Evolutionary conservation across 306 rosid genomes (phyloP).

Genomic region (Citrullus colocynthis): DNA sequence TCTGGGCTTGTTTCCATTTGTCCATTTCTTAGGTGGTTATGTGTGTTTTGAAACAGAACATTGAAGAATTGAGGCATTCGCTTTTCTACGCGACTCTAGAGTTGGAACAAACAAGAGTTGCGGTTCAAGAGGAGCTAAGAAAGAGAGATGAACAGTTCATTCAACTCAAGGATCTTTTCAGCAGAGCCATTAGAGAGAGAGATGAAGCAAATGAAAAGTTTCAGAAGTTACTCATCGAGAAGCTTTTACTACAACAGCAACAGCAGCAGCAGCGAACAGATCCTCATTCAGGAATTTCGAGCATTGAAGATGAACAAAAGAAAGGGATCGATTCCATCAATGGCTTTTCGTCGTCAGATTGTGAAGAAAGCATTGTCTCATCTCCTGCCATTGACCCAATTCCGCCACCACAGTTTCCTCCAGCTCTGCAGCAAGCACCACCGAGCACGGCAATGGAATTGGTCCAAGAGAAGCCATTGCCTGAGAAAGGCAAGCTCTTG

Average conservation of each 20-base stretch:
- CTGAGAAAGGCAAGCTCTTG: slow-evolving; percentile 92
- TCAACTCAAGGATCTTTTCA: slow-evolving; percentile 50
- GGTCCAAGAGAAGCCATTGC: slow-evolving; percentile 51
- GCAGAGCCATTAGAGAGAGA: slow-evolving; percentile 57
- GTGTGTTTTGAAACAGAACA: slow-evolving; percentile 26
- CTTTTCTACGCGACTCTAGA: slow-evolving; percentile 58
- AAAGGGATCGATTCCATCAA: slow-evolving; percentile 66
- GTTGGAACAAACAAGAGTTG: slow-evolving; percentile 60
- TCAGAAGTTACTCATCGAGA: slow-evolving; percentile 49
- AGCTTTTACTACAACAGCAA: slow-evolving; percentile 26
- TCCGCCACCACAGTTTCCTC: slow-evolving; percentile 30
- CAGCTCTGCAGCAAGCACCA: slow-evolving; percentile 2
- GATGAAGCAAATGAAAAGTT: slow-evolving; percentile 73
- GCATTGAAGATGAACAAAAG: slow-evolving; percentile 88
- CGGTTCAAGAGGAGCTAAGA: slow-evolving; percentile 66
- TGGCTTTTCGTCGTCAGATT: slow-evolving; percentile 74
- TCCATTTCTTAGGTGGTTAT: neutral
- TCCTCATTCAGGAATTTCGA: slow-evolving; percentile 75
- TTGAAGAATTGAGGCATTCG: slow-evolving; percentile 67
- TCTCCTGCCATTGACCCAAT: slow-evolving; percentile 58
- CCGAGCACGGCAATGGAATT: slow-evolving; percentile 24
- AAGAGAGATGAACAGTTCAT: slow-evolving; percentile 68
- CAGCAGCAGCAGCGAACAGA: slow-evolving; percentile 27
- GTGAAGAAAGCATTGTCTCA: slow-evolving; percentile 97
- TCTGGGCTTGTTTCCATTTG: neutral